These are phyloP conservation scores for Escallonia rubra DNA, from an alignment of 129 eudicot species.

Conservation along the genomic window DNA sequence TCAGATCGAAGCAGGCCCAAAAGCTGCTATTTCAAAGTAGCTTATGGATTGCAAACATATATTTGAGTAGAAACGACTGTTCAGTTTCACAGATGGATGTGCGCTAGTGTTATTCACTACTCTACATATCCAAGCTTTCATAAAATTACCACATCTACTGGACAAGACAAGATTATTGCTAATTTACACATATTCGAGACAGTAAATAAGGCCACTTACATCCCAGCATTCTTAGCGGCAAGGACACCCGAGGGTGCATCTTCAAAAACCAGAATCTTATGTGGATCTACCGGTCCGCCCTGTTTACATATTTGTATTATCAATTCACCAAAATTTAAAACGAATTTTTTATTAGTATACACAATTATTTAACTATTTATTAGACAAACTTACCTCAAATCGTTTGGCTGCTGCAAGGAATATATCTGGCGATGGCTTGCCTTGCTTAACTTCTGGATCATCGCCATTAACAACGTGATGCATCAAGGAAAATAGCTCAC, in stretches of 20 bases:
- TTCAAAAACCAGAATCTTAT: conserved; percentile 77
- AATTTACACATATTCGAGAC: too few relatives aligned
- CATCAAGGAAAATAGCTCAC: conserved; percentile 84
- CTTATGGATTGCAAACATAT: too few relatives aligned
- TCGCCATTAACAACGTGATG: conserved; percentile 95
- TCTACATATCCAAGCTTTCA: too few relatives aligned
- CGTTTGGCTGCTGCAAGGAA: conserved; percentile 89
- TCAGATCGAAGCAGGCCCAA: too few relatives aligned
- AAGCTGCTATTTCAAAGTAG: too few relatives aligned
- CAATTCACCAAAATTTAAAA: too few relatives aligned
- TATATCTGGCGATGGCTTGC: conserved; percentile 94
- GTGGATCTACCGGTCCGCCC: conserved; percentile 76
- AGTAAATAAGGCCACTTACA: conserved; percentile 46
- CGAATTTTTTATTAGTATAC: too few relatives aligned
- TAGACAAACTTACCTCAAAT: conserved; percentile 59
- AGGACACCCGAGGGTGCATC: conserved; percentile 96
- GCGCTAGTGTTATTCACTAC: too few relatives aligned
- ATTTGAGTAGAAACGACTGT: too few relatives aligned
- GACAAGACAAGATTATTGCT: too few relatives aligned
- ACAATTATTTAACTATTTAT: background rate
- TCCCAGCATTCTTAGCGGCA: conserved; percentile 98
- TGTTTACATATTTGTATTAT: conserved; percentile 19
- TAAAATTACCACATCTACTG: too few relatives aligned
- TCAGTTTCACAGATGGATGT: too few relatives aligned
- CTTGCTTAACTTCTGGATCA: conserved; percentile 98